Evolutionary conservation across 176 grass and related monocot species (phyloP).

Genomic region (bread wheat (Triticum aestivum)): DNA sequence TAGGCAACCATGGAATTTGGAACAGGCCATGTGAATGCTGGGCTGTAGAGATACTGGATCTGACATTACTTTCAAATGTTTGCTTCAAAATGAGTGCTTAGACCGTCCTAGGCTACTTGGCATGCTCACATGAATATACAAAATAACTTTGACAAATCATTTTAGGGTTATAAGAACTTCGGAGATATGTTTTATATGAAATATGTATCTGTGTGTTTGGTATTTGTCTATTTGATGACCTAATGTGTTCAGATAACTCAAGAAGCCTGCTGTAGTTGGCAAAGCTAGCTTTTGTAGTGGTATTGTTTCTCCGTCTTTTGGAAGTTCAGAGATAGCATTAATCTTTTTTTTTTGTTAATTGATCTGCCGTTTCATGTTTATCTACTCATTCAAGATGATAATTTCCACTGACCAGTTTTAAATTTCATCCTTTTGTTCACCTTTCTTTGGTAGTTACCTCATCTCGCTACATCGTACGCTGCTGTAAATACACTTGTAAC

Average conservation of each 20-base stretch:
- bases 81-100: neutral
- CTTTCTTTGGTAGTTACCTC: constrained; percentile 61
- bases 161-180: constrained; percentile 15
- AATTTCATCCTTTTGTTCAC: neutral
- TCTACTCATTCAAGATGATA: constrained; percentile 22
- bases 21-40: neutral
- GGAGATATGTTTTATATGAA: neutral
- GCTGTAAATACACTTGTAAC: constrained; percentile 85
- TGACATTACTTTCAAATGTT: neutral
- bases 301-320: neutral
- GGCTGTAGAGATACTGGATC: neutral
- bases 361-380: constrained; percentile 5
- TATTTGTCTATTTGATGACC: neutral
- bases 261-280: neutral
- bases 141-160: neutral
- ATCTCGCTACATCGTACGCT: constrained; percentile 98
- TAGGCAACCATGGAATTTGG: neutral
- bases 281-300: constrained; percentile 5
- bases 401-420: neutral
- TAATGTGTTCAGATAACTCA: constrained; percentile 17
- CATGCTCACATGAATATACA: neutral
- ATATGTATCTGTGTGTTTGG: constrained; percentile 8
- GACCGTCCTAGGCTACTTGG: neutral
- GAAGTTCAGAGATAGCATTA: neutral
- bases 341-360: neutral